Percentiles rank a stretch among this genome's conserved stretches.
These are phyloP conservation scores for Hamigera avellanea DNA, from an alignment of 495 filamentous ascomycete genomes.

Conservation along the genomic window DNA sequence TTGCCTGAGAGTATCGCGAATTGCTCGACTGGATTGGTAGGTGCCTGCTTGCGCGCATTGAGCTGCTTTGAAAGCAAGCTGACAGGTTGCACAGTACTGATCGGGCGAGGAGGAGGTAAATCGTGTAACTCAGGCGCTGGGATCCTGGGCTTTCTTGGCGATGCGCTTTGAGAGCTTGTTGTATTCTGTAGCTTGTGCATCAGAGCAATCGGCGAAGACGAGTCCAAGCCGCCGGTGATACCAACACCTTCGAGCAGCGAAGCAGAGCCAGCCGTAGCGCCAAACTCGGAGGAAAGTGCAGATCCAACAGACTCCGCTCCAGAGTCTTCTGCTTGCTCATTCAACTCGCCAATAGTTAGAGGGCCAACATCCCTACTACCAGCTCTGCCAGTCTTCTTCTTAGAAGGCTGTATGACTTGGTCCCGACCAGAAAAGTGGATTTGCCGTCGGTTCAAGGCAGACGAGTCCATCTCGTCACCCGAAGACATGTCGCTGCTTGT, in stretches of 20 bases:
- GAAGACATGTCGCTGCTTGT: slow-evolving; percentile 90
- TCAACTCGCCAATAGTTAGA: slow-evolving; percentile 22
- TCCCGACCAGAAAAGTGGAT: slow-evolving; percentile 39
- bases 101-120: slow-evolving; percentile 83
- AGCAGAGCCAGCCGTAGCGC: slow-evolving; percentile 49
- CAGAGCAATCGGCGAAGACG: slow-evolving; percentile 33
- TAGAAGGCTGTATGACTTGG: slow-evolving; percentile 46
- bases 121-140: slow-evolving; percentile 54
- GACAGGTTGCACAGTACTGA: slow-evolving; percentile 71
- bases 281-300: slow-evolving; percentile 57
- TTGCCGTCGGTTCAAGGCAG: slow-evolving; percentile 49
- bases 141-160: slow-evolving; percentile 48
- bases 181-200: slow-evolving; percentile 32
- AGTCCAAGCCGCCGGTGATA: slow-evolving; percentile 27
- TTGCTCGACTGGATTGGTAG: slow-evolving; percentile 68
- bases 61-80: slow-evolving; percentile 62
- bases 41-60: slow-evolving; percentile 68
- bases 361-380: slow-evolving; percentile 35
- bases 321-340: slow-evolving; percentile 48
- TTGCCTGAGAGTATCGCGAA: slow-evolving; percentile 83
- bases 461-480: slow-evolving; percentile 71
- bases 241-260: slow-evolving; percentile 44
- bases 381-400: slow-evolving; percentile 48
- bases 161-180: slow-evolving; percentile 28
- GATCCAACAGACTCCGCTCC: slow-evolving; percentile 54